phyloP scores from a whole-genome alignment of 805 yeast species.

The Candida incommunis region DNA sequence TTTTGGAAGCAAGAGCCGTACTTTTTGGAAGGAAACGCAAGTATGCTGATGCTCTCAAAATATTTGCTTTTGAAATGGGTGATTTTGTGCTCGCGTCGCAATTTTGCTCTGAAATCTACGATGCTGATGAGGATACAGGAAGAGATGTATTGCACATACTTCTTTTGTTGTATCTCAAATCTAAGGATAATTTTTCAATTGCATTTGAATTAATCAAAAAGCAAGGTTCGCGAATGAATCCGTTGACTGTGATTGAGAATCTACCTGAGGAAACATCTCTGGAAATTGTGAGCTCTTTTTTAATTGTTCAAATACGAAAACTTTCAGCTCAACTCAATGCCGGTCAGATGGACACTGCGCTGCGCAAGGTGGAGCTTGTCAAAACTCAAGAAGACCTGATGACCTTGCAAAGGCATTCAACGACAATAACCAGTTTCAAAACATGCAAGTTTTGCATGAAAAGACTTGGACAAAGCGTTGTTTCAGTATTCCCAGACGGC shows the following conservation, averaged over 20 bases:
- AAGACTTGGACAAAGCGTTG: conserved; percentile 30
- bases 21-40: conserved; percentile 39
- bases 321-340: conserved; percentile 25
- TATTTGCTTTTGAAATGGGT: conserved; percentile 38
- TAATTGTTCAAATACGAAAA: conserved; percentile 26
- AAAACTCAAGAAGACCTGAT: conserved; percentile 28
- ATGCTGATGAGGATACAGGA: conserved; percentile 24
- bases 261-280: conserved; percentile 36
- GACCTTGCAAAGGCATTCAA: conserved; percentile 20
- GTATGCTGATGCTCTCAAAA: conserved; percentile 42
- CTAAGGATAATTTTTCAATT: conserved; percentile 16
- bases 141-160: conserved; percentile 28
- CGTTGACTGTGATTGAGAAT: conserved; percentile 25
- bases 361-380: conserved; percentile 35
- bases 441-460: conserved; percentile 39
- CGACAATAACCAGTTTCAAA: conserved; percentile 23
- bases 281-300: conserved; percentile 22
- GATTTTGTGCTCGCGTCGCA: conserved; percentile 36
- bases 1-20: conserved; percentile 27
- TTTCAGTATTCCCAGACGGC: conserved; percentile 25
- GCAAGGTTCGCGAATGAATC: conserved; percentile 30
- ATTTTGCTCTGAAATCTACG: conserved; percentile 35
- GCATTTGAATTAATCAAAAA: conserved; percentile 23
- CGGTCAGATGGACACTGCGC: conserved; percentile 27
- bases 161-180: conserved; percentile 21